Conservation (phyloP, 176 grass and related monocot species). For the Luzula sylvatica region DNA sequence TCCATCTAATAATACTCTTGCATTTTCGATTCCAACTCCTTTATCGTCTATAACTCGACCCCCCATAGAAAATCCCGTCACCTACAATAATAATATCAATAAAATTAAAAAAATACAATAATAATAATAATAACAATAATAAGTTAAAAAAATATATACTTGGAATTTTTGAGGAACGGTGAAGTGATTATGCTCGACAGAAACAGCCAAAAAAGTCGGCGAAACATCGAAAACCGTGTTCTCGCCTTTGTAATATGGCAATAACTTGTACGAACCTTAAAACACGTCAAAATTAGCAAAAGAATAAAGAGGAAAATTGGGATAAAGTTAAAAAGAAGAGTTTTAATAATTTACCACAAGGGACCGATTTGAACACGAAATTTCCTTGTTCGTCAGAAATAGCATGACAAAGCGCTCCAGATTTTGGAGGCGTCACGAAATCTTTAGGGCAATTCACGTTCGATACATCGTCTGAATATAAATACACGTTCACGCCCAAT, state of each 20-base stretch:
- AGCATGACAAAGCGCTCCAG: constrained; percentile 81
- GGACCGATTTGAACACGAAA: constrained; percentile 72
- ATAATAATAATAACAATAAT: not conserved
- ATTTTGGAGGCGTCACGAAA: constrained; percentile 44
- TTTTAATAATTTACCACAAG: constrained; percentile 60
- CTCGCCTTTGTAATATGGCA: constrained; percentile 96
- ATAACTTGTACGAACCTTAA: constrained; percentile 75
- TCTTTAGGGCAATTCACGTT: constrained; percentile 57
- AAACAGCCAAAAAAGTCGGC: constrained; percentile 57
- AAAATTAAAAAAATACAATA: not conserved
- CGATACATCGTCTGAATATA: constrained; percentile 78
- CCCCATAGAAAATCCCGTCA: constrained; percentile 97
- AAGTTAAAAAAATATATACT: constrained; percentile 26
- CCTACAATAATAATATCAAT: constrained; percentile 29
- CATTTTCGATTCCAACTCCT: constrained; percentile 65
- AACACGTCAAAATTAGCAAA: constrained; percentile 22
- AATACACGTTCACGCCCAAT: constrained; percentile 73
- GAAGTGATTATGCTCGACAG: constrained; percentile 61
- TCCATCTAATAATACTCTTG: constrained; percentile 71
- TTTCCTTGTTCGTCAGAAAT: constrained; percentile 76
- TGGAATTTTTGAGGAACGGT: constrained; percentile 75
- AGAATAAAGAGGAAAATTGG: not conserved
- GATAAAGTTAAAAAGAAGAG: constrained; percentile 7
- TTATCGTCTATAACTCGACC: constrained; percentile 61
- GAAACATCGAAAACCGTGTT: constrained; percentile 94